These are phyloP conservation scores for Claviceps purpurea DNA, from an alignment of 2,329 filamentous ascomycete genomes.

Conservation along the genomic window DNA sequence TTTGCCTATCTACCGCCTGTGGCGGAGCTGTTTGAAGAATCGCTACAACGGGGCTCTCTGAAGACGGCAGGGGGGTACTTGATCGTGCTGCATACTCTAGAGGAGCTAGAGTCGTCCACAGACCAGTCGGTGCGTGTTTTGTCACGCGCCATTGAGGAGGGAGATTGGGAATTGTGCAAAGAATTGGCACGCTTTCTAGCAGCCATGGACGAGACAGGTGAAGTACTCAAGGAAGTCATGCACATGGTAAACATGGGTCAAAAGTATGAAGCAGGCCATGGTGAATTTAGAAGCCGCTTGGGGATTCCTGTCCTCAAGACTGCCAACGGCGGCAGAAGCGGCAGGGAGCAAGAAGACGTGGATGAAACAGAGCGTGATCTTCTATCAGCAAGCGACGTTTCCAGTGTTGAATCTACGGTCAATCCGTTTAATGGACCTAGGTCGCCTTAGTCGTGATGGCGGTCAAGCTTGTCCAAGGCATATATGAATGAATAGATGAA, in stretches of 20 bases:
- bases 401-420: slow-evolving; percentile 23
- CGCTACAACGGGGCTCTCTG: slow-evolving; percentile 66
- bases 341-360: slow-evolving; percentile 15
- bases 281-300: slow-evolving; percentile 17
- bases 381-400: slow-evolving; percentile 23
- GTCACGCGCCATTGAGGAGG: slow-evolving; percentile 64
- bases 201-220: slow-evolving; percentile 76
- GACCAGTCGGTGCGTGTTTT: slow-evolving; percentile 73
- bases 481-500: neutral
- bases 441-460: neutral
- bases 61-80: slow-evolving; percentile 96
- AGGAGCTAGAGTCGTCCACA: slow-evolving; percentile 54
- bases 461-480: neutral
- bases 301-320: slow-evolving; percentile 18
- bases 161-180: slow-evolving; percentile 91
- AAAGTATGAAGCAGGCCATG: slow-evolving; percentile 16
- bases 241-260: slow-evolving; percentile 38
- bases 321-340: slow-evolving; percentile 18
- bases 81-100: slow-evolving; percentile 78
- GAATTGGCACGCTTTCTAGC: slow-evolving; percentile 91
- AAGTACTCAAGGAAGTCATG: slow-evolving; percentile 62
- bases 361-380: slow-evolving; percentile 23
- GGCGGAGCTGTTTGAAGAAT: slow-evolving; percentile 86
- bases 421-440: slow-evolving; percentile 12
- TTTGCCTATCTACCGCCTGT: slow-evolving; percentile 86